A percentile compares a stretch with the other conserved stretches of the same genome.
Evolutionary conservation across 192 early-diverging fungal genomes (phyloP).

Genomic region (Coemansia sp.): DNA sequence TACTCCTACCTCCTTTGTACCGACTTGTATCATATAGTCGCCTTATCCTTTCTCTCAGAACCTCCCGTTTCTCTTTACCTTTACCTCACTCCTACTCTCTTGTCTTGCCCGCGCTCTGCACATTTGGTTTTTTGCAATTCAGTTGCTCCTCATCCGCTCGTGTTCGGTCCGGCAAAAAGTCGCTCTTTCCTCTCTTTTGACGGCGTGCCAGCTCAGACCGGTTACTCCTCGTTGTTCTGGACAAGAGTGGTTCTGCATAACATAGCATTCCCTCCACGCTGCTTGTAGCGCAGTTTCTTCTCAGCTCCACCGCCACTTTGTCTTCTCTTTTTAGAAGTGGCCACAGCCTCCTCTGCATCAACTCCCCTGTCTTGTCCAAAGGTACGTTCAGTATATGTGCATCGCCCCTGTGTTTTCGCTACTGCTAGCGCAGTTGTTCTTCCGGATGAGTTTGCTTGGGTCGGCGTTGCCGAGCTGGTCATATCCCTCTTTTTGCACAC

Average conservation of each 20-base stretch:
- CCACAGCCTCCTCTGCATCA: conserved; percentile 4
- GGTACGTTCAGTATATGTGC: background rate
- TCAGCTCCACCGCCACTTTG: conserved; percentile 1
- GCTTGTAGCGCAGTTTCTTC: background rate
- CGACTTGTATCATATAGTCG: conserved; percentile 5
- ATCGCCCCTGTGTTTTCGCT: conserved; percentile 1
- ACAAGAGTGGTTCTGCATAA: background rate
- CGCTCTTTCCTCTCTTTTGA: background rate
- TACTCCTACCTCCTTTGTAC: background rate
- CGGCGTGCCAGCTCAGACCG: background rate
- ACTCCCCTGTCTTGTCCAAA: background rate
- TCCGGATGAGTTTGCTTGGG: background rate
- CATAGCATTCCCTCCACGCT: background rate
- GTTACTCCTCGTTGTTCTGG: background rate
- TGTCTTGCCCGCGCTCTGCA: conserved; percentile 3
- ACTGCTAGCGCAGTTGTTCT: background rate
- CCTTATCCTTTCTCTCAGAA: conserved; percentile 7
- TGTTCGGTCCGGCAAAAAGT: background rate
- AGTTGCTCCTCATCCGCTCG: conserved; percentile 7
- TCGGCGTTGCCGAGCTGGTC: background rate
- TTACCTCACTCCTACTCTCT: background rate
- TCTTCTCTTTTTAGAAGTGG: conserved; percentile 3
- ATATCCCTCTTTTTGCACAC: background rate
- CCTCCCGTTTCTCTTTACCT: conserved; percentile 3
- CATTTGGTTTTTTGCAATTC: background rate